Base-by-base conservation (phyloP, 352 stramenopile species). In the Blastocystis sp. region DNA sequence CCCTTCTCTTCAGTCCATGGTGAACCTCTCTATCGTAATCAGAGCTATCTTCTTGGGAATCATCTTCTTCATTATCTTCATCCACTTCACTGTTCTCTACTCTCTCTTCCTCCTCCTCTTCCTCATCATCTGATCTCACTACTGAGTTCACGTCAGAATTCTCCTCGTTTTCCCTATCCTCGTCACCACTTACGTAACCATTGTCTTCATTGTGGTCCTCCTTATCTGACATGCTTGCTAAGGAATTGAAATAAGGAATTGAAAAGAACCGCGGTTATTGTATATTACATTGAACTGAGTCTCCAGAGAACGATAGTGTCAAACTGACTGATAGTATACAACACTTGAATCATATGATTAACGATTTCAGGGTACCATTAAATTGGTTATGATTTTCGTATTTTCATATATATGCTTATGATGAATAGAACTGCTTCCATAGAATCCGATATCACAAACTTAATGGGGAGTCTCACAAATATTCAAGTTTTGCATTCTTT, bases 41-140 rank as follows among this genome's bases (percentile, higher is more conserved):
- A 50, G 65, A 50, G 8, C 34, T 65, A 37, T 68, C 73, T 68
- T 85, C 73, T 39, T 85, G 53, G 11, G 53, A 37, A 7, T 85
- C 73, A n/a, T 85, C 73, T 13, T 85, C 73, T 41, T 85, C 73
- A 13, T 85, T 53, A 50, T 85, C 73, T 30, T 85, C 73, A 0
- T 68, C 53, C 26, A 47, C 53, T 16, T 85, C 73, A 9, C 63
- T 53, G 4, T 85, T 53, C 30, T 34, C 30, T 45, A 65, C 73
- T 3, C 63, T 53, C 20, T 66, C 26, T 3, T 63, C 26, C 20
- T 85, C 73, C 2, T 85, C 53, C 26, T 68, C 73, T 68, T 85
- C 73, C 30, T 34, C 30, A 34, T 34, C 30, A 34, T 34, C 30
- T 34, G 30, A 34, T 34, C 30, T 34, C 7, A 45, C 50, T 24